Conservation (phyloP, 2,329 filamentous ascomycete genomes). For the Blastomyces percursus region DNA sequence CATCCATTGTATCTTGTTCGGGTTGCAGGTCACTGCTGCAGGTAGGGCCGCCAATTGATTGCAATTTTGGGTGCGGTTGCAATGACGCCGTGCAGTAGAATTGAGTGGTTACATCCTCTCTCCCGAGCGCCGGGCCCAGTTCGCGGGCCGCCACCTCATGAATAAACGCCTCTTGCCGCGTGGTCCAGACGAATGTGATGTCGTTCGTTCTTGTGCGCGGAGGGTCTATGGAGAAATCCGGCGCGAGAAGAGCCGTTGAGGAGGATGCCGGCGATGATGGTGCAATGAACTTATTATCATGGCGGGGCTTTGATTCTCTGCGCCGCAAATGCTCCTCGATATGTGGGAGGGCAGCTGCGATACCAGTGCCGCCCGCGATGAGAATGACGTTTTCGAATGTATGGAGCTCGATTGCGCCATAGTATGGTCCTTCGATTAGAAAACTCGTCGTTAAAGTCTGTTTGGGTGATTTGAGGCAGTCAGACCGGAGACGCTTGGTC, state of each 20-base stretch:
- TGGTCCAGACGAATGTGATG: slow-evolving; percentile 4
- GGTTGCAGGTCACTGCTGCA: background rate
- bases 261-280: background rate
- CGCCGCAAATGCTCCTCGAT: slow-evolving; percentile 15
- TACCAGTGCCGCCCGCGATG: slow-evolving; percentile 25
- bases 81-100: slow-evolving; percentile 9
- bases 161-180: slow-evolving; percentile 6
- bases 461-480: slow-evolving; percentile 18
- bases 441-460: slow-evolving; percentile 21
- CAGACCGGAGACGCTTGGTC: slow-evolving; percentile 30
- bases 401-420: slow-evolving; percentile 28
- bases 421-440: slow-evolving; percentile 40
- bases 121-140: background rate
- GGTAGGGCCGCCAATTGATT: background rate
- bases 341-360: slow-evolving; percentile 37
- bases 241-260: background rate
- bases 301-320: background rate
- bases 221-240: background rate
- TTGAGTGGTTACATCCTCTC: slow-evolving; percentile 6
- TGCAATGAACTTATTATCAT: background rate
- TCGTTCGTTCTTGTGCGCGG: slow-evolving; percentile 1
- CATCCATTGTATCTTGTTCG: slow-evolving; percentile 2
- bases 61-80: background rate
- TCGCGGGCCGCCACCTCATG: slow-evolving; percentile 6
- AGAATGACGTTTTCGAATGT: slow-evolving; percentile 41